Conservation (phyloP, 257 asterid species). For the Solanum infundibuliforme region DNA sequence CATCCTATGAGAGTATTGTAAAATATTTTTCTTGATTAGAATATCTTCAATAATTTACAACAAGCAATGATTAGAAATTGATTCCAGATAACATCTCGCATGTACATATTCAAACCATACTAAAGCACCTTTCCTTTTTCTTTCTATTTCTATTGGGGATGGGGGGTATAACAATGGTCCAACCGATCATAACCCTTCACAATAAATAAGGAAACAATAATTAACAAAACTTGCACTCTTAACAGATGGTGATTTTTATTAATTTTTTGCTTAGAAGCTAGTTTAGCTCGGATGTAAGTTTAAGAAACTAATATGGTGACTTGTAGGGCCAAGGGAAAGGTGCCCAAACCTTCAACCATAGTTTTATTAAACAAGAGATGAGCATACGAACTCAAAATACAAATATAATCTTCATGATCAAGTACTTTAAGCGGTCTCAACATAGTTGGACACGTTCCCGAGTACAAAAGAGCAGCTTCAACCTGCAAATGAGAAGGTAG, state of each 20-base stretch:
- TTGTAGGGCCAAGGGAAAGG: neutral
- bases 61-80: neutral
- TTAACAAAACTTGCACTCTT: neutral
- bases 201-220: neutral
- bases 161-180: neutral
- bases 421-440: slow-evolving; percentile 75
- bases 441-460: slow-evolving; percentile 79
- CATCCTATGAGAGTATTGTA: neutral
- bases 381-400: neutral
- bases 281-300: neutral
- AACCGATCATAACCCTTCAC: neutral
- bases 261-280: neutral
- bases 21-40: neutral
- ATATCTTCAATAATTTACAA: neutral
- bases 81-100: neutral
- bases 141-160: neutral
- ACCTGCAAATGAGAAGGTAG: slow-evolving; percentile 30
- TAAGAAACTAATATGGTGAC: neutral
- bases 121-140: neutral
- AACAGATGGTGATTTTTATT: neutral
- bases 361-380: neutral
- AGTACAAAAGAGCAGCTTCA: slow-evolving; percentile 89
- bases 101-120: neutral
- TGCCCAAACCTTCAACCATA: neutral
- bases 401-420: neutral